Evolutionary conservation across 2,329 filamentous ascomycete genomes (phyloP), one percentile per base, ranked within the genome.

Genomic region (Cercospora citrullina): DNA sequence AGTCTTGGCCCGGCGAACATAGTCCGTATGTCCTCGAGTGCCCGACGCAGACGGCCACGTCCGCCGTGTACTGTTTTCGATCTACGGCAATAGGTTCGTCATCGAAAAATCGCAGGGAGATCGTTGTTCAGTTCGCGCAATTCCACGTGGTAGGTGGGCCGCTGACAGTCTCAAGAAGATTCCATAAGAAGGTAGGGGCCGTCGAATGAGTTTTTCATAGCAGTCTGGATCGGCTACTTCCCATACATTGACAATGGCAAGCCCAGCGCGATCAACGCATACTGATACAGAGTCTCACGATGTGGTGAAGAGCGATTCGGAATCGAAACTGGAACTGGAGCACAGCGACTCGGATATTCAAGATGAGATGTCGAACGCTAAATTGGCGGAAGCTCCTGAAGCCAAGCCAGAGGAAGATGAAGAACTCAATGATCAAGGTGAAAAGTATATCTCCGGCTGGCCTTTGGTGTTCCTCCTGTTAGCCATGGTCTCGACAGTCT

Each of bases 401-500:
- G 55, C 30, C 55, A 23, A 59, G 18, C 5, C 55, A 31, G 55
- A 31, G 14, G 16, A 28, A 12, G n/a, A 59, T 36, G 55, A 36
- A 16, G 55, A 21, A 9, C 28, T 59, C 28, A 59, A 59, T 16
- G 55, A 59, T 14, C 55, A 59, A 36, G 55, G 55, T 30, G 55
- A 59, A 5, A 31, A 16, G 31, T 59, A 59, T 9, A 59, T 59
- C 4, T 59, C 30, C 12, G 55, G 55, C 10, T 59, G 55, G 55
- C 55, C 55, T 31, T 23, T 59, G 18, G n/a, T 59, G 14, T 59
- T 59, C 4, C 55, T 59, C 18, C 4, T 59, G 16, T 28, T 63
- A 6, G 61, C 61, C 31, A 55, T 63, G 26, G 42, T 63, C 48
- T 55, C 48, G 3, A 63, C 45, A 18, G 67, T 73, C 53, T 72